Base-by-base conservation (phyloP, 2,329 filamentous ascomycete genomes). In the Trichoderma koningii region DNA sequence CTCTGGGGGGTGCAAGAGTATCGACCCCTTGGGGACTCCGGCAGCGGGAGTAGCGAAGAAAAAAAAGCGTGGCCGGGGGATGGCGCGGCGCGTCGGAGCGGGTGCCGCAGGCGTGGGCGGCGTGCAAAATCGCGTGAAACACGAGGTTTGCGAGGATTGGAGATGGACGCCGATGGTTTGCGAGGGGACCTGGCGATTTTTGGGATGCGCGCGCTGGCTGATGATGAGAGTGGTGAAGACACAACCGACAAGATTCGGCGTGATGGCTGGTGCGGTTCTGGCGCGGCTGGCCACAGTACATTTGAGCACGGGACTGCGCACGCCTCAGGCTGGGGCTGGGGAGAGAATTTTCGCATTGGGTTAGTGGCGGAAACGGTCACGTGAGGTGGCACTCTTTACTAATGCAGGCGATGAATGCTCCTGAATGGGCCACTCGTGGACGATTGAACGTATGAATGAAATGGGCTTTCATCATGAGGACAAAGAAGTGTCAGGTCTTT, bases 151-250 rank as follows among this genome's bases (percentile, higher is more conserved):
- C 78, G 78, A 78, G 76, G 76, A 80, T 78, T 81, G 76, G 76
- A 78, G 83, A 85, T 85, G 82, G 80, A 76, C 78, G 78, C 82
- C 78, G 83, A 86, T 86, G 83, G 77, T 81, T 82, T 81, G 80
- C 80, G 80, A 81, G 80, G 81, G 77, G 82, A 81, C 82, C 79
- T 81, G 82, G 82, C 80, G 83, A 84, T 84, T 82, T 84, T 84
- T 84, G 82, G 78, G 73, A 85, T 86, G 83, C 83, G 83, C 83
- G 83, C 81, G 76, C 79, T 82, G 77, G 78, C 79, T 78, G 77
- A 80, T 80, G 78, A 81, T 80, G 78, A 34, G 81, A 81, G 76
- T 81, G 79, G 81, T 81, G 80, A 82, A 80, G 79, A 80, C 79
- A 80, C 79, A 79, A 77, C 75, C 72, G 78, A 77, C 78, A 80